Conservation (phyloP, 148 eudicot genomes). For the Silene uniflora region DNA sequence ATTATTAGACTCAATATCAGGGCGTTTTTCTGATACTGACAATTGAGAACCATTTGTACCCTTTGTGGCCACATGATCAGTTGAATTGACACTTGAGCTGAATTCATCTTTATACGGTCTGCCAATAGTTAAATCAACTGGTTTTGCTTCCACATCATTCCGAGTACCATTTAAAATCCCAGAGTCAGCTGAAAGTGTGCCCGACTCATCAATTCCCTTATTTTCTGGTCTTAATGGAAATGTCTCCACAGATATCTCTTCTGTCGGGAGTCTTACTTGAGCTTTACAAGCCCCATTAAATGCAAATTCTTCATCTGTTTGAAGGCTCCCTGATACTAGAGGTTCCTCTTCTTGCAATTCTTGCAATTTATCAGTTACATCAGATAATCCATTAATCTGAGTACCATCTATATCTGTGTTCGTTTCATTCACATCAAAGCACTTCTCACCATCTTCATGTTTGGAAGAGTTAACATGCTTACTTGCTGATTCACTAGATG, state of each 20-base stretch:
- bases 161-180: constrained; percentile 12
- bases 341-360: constrained; percentile 10
- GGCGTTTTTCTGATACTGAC: constrained; percentile 17
- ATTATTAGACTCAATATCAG: constrained; percentile 18
- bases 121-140: constrained; percentile 17
- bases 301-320: constrained; percentile 24
- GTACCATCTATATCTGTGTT: constrained; percentile 18
- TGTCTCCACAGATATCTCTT: constrained; percentile 50
- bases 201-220: constrained; percentile 25
- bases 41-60: constrained; percentile 23
- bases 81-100: constrained; percentile 13
- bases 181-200: constrained; percentile 23
- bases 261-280: constrained; percentile 12
- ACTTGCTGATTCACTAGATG: background rate
- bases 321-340: constrained; percentile 19
- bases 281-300: constrained; percentile 19
- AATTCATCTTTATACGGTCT: constrained; percentile 12
- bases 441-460: constrained; percentile 11
- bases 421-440: constrained; percentile 19
- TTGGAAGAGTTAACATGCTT: constrained; percentile 6
- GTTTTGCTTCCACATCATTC: constrained; percentile 25
- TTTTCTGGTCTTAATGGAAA: constrained; percentile 54
- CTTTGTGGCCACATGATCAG: constrained; percentile 25
- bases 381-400: constrained; percentile 28
- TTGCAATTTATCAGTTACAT: constrained; percentile 29